phyloP scores from a whole-genome alignment of 164 flowering plant genomes.

The Cinnamomum chago region DNA sequence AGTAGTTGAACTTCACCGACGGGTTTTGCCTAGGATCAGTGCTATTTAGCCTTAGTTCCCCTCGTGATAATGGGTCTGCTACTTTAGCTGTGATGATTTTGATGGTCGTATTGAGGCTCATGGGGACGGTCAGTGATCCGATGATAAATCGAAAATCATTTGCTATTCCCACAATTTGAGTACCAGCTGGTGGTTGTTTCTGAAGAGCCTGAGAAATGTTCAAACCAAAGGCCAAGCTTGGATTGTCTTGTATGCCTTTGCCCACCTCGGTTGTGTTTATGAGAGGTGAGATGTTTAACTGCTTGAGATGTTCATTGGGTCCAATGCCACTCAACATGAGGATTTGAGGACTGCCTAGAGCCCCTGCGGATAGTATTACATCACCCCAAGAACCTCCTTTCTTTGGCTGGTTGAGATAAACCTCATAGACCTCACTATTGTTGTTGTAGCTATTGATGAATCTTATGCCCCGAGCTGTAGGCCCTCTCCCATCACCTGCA shows the following conservation, averaged over 20 bases:
- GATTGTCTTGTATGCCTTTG: slow-evolving; percentile 32
- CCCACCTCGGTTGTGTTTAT: slow-evolving; percentile 23
- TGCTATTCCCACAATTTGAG: slow-evolving; percentile 33
- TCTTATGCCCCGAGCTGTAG: slow-evolving; percentile 10
- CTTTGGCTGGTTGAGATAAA: slow-evolving; percentile 3
- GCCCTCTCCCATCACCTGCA: slow-evolving; percentile 4
- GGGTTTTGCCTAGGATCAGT: slow-evolving; percentile 36
- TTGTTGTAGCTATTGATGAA: slow-evolving; percentile 7
- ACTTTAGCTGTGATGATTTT: slow-evolving; percentile 24
- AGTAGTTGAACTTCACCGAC: slow-evolving; percentile 35
- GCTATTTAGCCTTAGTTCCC: slow-evolving; percentile 20
- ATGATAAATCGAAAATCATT: slow-evolving; percentile 22
- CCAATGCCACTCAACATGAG: slow-evolving; percentile 46
- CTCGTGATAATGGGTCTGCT: slow-evolving; percentile 29
- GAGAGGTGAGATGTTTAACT: slow-evolving; percentile 22
- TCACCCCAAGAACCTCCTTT: slow-evolving; percentile 14
- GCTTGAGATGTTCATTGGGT: slow-evolving; percentile 25
- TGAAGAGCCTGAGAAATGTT: slow-evolving; percentile 10
- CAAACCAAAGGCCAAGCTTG: slow-evolving; percentile 18
- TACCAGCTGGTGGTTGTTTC: slow-evolving; percentile 20
- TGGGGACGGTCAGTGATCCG: slow-evolving; percentile 20
- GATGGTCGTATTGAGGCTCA: slow-evolving; percentile 19
- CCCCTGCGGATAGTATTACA: slow-evolving; percentile 37
- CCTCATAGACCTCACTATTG: background rate
- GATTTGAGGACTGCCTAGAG: slow-evolving; percentile 41